phyloP scores from a whole-genome alignment of 2,329 filamentous ascomycete species.

The Hymenoscyphus repandus region DNA sequence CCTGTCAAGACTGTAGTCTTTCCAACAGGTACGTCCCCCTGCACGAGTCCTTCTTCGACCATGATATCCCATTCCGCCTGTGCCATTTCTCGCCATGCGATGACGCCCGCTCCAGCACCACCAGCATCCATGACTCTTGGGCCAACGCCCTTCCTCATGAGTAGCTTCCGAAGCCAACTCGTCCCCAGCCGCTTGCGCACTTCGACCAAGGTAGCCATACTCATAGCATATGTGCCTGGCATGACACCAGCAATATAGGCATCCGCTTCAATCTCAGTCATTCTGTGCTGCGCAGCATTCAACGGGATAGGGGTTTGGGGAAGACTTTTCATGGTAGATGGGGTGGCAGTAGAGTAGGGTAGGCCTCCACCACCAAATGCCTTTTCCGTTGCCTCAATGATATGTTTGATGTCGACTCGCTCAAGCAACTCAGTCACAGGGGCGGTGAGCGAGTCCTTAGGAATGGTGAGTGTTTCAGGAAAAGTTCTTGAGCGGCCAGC shows the following conservation, averaged over 20 bases:
- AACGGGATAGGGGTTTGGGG: constrained; percentile 62
- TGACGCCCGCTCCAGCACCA: constrained; percentile 64
- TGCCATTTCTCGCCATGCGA: constrained; percentile 74
- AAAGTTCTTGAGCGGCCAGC: constrained; percentile 69
- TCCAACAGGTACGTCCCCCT: constrained; percentile 53
- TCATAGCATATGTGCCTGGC: constrained; percentile 65
- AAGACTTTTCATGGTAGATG: constrained; percentile 47
- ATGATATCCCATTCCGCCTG: constrained; percentile 76
- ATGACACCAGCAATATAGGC: constrained; percentile 64
- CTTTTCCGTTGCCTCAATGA: constrained; percentile 64
- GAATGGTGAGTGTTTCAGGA: constrained; percentile 71
- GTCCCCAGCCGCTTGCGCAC: constrained; percentile 67
- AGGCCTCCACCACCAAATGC: constrained; percentile 73
- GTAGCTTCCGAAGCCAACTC: constrained; percentile 62
- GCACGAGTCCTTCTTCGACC: constrained; percentile 43
- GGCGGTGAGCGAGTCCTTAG: constrained; percentile 60
- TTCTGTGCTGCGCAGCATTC: constrained; percentile 56
- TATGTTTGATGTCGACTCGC: constrained; percentile 66
- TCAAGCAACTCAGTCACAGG: constrained; percentile 67
- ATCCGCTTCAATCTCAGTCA: constrained; percentile 73
- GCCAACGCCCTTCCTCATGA: constrained; percentile 49
- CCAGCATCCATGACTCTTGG: constrained; percentile 70
- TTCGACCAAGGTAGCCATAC: constrained; percentile 65
- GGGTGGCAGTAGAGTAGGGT: constrained; percentile 71
- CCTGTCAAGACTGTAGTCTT: constrained; percentile 78